Evolutionary conservation across 202 grass and related monocot species (phyloP), one percentile per base, ranked within the genome.

Genomic region (Dendrocalamus latiflorus): DNA sequence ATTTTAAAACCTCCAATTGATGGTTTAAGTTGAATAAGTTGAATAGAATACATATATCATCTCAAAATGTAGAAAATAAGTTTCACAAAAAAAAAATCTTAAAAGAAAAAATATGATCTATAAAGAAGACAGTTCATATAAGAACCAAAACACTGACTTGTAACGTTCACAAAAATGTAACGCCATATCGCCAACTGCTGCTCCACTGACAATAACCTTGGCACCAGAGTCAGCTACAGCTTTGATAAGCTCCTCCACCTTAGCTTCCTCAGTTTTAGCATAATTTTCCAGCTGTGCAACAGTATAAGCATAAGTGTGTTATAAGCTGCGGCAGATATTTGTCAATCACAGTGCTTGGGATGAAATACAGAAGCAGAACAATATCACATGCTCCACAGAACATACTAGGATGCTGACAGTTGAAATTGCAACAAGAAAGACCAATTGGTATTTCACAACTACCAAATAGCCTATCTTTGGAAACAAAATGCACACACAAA

Each of bases 161-260:
- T 98, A 98, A 83, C 91, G 93, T 80, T 98, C 93, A 75, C 95
- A 98, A 68, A 98, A 98, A 93, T 98, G 95, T 59, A 98, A 77
- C 22, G 95, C 95, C 93, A 98, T 98, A 60, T 98, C 95, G n/a
- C 95, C 95, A 84, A 98, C 95, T 63, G 93, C 93, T 63, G 83
- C 93, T 83, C 93, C 95, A 84, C 93, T 98, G 62, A 98, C 91
- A 83, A 98, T 86, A 74, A 95, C 85, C 68, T 98, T 98, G 58
- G 93, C 93, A 76, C 95, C 95, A 39, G 93, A 93, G 45, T 98
- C 93, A 78, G 87, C 93, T 45, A 98, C 91, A 48, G 93, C 91
- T 93, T 95, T 98, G 65, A 98, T 90, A 76, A 98, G 92, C 81
- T 98, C 93, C 85, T 98, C 95, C 49, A 98, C 93, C 86, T 95